Percentiles rank a stretch among this genome's conserved stretches.
Conservation (phyloP, 2,329 filamentous ascomycete genomes). For the Trichophaea hybrida region DNA sequence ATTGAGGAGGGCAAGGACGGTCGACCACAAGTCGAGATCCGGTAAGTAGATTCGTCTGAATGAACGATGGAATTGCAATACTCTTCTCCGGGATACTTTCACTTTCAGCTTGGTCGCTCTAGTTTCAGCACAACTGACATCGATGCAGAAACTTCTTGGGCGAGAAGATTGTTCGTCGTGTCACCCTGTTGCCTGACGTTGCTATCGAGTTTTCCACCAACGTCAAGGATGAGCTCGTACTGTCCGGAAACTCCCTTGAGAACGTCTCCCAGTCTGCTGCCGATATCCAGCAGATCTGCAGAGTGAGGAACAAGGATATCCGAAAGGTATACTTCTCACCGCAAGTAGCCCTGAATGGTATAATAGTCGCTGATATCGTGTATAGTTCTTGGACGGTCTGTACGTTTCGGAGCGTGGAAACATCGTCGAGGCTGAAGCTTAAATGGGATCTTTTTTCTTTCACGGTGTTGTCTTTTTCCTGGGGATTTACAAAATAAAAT, state of each 20-base stretch:
- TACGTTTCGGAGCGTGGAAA: conserved; percentile 99
- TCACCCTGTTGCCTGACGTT: conserved; percentile 80
- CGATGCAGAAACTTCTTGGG: conserved; percentile 80
- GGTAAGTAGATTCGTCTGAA: conserved; percentile 43
- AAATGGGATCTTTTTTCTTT: conserved; percentile 7
- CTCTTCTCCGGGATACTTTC: not conserved
- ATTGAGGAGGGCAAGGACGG: conserved; percentile 90
- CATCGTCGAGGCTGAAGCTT: conserved; percentile 53
- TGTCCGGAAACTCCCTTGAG: conserved; percentile 90
- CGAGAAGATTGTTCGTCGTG: conserved; percentile 95
- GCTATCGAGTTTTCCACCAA: conserved; percentile 77
- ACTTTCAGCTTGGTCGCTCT: not conserved
- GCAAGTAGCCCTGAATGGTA: not conserved
- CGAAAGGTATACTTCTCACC: conserved; percentile 57
- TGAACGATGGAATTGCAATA: not conserved
- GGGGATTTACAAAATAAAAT: conserved; percentile 9
- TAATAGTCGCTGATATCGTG: not conserved
- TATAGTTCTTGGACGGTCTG: conserved; percentile 95
- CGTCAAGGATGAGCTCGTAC: conserved; percentile 94
- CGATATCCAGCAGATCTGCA: conserved; percentile 99
- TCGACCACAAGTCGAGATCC: conserved; percentile 86
- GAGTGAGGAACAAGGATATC: conserved; percentile 99
- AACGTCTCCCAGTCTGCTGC: conserved; percentile 93
- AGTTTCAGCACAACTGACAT: not conserved
- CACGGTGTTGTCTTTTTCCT: conserved; percentile 8